Conservation (phyloP, 148 eudicot species). For the Gaultheria prostrata region DNA sequence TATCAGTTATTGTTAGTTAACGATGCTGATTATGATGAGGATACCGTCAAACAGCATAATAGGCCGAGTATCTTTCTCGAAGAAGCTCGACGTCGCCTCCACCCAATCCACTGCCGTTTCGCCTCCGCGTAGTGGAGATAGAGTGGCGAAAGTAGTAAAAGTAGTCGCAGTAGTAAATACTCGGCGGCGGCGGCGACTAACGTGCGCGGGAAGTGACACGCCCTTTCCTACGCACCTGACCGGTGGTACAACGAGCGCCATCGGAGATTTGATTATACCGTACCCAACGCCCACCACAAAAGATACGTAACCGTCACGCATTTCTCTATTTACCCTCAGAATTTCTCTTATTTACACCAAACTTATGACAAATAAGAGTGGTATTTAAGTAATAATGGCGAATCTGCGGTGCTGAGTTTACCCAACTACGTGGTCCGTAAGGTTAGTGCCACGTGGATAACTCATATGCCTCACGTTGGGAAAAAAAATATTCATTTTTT, state of each 20-base stretch:
- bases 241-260: constrained; percentile 34
- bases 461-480: too few species aligned
- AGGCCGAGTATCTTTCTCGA: constrained; percentile 73
- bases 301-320: background rate
- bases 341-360: background rate
- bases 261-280: background rate
- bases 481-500: too few species aligned
- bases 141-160: constrained; percentile 21
- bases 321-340: background rate
- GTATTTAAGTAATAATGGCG: background rate
- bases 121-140: constrained; percentile 29
- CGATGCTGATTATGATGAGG: background rate
- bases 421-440: background rate
- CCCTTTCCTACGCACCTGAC: constrained; percentile 13
- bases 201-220: constrained; percentile 18
- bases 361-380: background rate
- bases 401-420: background rate
- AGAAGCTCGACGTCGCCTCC: constrained; percentile 62
- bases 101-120: constrained; percentile 44
- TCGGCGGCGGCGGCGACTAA: constrained; percentile 22
- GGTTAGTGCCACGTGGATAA: constrained; percentile 17
- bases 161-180: background rate
- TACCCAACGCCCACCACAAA: background rate
- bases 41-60: constrained; percentile 97
- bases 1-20: background rate